phyloP scores from a whole-genome alignment of 805 yeast genomes.

The Myxozyma sirexii region DNA sequence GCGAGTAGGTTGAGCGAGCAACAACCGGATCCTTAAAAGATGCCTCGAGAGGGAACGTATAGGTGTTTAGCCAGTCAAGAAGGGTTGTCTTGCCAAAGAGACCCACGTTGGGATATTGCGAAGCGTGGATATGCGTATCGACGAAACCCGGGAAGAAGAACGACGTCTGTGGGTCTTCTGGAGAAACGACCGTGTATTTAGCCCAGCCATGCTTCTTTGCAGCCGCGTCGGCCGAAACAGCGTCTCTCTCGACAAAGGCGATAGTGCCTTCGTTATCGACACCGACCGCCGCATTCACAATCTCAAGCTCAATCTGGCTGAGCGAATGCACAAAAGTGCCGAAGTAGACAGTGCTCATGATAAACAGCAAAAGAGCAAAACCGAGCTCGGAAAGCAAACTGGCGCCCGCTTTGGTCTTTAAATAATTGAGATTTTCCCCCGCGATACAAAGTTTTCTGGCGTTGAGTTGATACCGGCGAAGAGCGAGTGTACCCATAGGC shows the following conservation, averaged over 20 bases:
- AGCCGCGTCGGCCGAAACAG: conserved; percentile 39
- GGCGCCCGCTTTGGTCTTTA: background rate
- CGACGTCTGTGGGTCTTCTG: conserved; percentile 9
- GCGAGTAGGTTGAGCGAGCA: conserved; percentile 66
- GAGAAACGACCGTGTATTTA: conserved; percentile 15
- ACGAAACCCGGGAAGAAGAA: conserved; percentile 84
- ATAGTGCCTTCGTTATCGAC: conserved; percentile 63
- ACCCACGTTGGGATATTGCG: conserved; percentile 80
- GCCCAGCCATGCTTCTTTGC: conserved; percentile 36
- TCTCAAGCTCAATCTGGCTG: conserved; percentile 55
- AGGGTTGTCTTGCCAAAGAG: conserved; percentile 84
- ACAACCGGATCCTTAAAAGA: conserved; percentile 55
- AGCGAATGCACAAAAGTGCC: conserved; percentile 82
- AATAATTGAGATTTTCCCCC: background rate
- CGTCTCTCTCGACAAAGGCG: conserved; percentile 42
- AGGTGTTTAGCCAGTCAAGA: conserved; percentile 83
- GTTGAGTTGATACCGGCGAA: background rate
- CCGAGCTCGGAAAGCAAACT: background rate
- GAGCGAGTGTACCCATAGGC: conserved; percentile 3
- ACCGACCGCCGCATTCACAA: conserved; percentile 62
- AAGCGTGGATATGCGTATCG: conserved; percentile 83
- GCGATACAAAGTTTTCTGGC: background rate
- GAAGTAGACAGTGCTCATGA: conserved; percentile 20
- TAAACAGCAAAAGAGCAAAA: background rate
- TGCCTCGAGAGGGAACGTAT: conserved; percentile 88